These are phyloP conservation scores for Capsella rubella DNA, from an alignment of 441 rosid genomes.

Conservation along the genomic window DNA sequence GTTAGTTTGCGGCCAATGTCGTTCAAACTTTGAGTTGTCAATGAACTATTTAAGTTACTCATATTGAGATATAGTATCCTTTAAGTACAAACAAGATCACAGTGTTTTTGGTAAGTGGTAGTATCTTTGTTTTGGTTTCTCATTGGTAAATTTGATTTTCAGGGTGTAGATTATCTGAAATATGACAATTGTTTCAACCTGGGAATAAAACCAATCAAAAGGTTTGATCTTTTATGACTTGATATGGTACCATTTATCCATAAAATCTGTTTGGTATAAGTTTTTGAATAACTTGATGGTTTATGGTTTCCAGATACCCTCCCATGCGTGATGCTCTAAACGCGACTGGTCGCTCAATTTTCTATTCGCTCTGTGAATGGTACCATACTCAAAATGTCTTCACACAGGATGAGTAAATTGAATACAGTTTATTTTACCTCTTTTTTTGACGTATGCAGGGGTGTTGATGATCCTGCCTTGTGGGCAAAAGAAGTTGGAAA, in stretches of 20 bases:
- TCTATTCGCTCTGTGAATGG: constrained; percentile 97
- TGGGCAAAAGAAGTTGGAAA: constrained; percentile 96
- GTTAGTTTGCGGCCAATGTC: constrained; percentile 59
- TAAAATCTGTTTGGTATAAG: constrained; percentile 17
- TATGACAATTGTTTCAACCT: constrained; percentile 96
- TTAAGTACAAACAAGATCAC: neutral
- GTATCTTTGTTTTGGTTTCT: constrained; percentile 24
- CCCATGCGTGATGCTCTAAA: constrained; percentile 93
- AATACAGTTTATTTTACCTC: constrained; percentile 1
- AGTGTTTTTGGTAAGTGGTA: constrained; percentile 7
- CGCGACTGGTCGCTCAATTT: constrained; percentile 67
- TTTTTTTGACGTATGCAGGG: constrained; percentile 56
- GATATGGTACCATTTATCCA: constrained; percentile 29
- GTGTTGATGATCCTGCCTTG: constrained; percentile 90
- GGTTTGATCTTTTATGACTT: constrained; percentile 52
- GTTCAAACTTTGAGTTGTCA: constrained; percentile 7
- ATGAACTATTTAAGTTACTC: constrained; percentile 11
- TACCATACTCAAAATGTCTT: constrained; percentile 42
- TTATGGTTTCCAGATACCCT: constrained; percentile 71
- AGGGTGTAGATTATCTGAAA: constrained; percentile 97
- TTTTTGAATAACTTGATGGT: constrained; percentile 27
- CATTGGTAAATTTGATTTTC: constrained; percentile 27
- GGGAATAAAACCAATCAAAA: constrained; percentile 72
- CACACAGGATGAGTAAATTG: neutral
- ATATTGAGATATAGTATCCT: constrained; percentile 4